A percentile compares a stretch with the other conserved stretches of the same genome.
Evolutionary conservation across 2,329 filamentous ascomycete genomes (phyloP).

Genomic region (Claviceps digitariae): DNA sequence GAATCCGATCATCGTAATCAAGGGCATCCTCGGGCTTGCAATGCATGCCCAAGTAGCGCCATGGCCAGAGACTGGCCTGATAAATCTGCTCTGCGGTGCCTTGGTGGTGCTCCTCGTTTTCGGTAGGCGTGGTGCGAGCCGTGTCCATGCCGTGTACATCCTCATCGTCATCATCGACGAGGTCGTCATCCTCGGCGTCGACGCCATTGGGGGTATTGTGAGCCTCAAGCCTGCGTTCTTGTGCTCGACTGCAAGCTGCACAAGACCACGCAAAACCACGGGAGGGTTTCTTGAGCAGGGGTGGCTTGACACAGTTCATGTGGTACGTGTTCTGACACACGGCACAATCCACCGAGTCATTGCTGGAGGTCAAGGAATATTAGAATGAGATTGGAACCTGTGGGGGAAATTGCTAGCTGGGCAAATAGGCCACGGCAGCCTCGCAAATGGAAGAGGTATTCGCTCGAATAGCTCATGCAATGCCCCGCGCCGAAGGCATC

Average conservation of each 20-base stretch:
- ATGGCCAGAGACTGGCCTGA: constrained; percentile 90
- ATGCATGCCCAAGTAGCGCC: constrained; percentile 89
- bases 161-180: constrained; percentile 59
- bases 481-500: not conserved
- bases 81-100: constrained; percentile 79
- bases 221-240: constrained; percentile 83
- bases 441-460: not conserved
- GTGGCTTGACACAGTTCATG: constrained; percentile 93
- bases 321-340: constrained; percentile 93
- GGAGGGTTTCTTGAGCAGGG: constrained; percentile 87
- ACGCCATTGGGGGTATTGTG: constrained; percentile 67
- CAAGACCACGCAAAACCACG: constrained; percentile 98
- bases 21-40: constrained; percentile 90
- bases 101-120: constrained; percentile 41
- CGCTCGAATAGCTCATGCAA: not conserved
- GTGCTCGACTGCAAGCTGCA: constrained; percentile 87
- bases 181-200: constrained; percentile 55
- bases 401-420: not conserved
- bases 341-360: constrained; percentile 93
- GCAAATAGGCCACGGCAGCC: not conserved
- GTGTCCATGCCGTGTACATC: constrained; percentile 41
- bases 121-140: constrained; percentile 50
- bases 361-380: constrained; percentile 32
- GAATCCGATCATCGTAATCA: constrained; percentile 95
- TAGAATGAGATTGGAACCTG: not conserved